Conservation (phyloP, 1,284 basidiomycete genomes). For the Amylostereum chailletii region DNA sequence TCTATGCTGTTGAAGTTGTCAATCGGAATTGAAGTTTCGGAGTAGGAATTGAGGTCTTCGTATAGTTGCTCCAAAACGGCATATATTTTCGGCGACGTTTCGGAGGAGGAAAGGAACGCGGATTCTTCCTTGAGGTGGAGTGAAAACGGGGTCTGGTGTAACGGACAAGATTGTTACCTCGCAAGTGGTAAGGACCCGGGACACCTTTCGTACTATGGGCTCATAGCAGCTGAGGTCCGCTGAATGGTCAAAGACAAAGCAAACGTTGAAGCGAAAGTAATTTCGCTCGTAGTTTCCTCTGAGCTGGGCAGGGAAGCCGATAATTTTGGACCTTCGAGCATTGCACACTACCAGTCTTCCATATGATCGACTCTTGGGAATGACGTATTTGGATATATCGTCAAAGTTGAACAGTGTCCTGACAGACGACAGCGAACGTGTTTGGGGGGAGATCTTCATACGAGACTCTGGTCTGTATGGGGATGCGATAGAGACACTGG, state of each 20-base stretch:
- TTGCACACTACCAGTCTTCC: slow-evolving; percentile 81
- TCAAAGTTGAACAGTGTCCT: slow-evolving; percentile 81
- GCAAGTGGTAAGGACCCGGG: slow-evolving; percentile 76
- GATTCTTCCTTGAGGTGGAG: slow-evolving; percentile 67
- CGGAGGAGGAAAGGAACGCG: slow-evolving; percentile 73
- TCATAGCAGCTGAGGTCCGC: slow-evolving; percentile 94
- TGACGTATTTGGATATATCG: slow-evolving; percentile 89
- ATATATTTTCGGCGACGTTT: slow-evolving; percentile 66
- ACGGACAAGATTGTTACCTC: slow-evolving; percentile 55
- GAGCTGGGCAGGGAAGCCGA: slow-evolving; percentile 84
- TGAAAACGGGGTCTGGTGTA: neutral
- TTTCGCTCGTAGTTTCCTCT: slow-evolving; percentile 69
- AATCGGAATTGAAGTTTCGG: slow-evolving; percentile 86
- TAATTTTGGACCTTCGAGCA: slow-evolving; percentile 68
- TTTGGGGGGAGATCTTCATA: slow-evolving; percentile 38
- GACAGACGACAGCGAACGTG: slow-evolving; percentile 38
- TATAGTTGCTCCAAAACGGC: slow-evolving; percentile 94
- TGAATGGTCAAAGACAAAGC: slow-evolving; percentile 89
- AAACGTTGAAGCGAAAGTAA: slow-evolving; percentile 92
- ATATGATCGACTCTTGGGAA: slow-evolving; percentile 82
- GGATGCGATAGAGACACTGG: slow-evolving; percentile 34
- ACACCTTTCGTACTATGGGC: slow-evolving; percentile 91
- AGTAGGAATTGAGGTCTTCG: slow-evolving; percentile 95
- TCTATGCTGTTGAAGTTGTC: slow-evolving; percentile 89
- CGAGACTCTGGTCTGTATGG: slow-evolving; percentile 33